Base-by-base conservation (phyloP, 2,329 filamentous ascomycete species). In the Xylariaceae sp. region DNA sequence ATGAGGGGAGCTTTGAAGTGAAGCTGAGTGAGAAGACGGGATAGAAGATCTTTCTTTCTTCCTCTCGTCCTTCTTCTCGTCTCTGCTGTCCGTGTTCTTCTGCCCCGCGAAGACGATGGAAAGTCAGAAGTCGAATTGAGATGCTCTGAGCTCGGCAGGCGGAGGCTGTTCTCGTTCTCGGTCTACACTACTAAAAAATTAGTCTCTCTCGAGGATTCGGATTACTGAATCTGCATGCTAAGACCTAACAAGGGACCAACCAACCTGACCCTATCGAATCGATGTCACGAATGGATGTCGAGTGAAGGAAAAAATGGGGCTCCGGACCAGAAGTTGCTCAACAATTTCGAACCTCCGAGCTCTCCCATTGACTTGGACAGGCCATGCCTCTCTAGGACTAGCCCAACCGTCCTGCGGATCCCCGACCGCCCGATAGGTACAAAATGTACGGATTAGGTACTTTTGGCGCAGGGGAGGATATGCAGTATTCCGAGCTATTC, bases 311-410 rank as follows among this genome's bases (percentile, higher is more conserved):
- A 58, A 58, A 65, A 62, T 62, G 62, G 60, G 55, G 58, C 61
- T 63, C 61, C 57, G 58, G 57, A 17, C 51, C 6, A 62, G 55
- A 64, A 62, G 59, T 64, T 57, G 62, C 62, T 62, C 62, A 64
- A 64, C 62, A 64, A 62, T 59, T 62, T 58, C 62, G 54, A 30
- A 52, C 49, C 57, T 56, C 62, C 59, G 53, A 55, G 7, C 34
- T 48, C 51, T 48, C 39, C 30, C 42, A 4, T 8, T 39, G 53
- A 35, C 37, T n/a, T 39, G 37, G 42, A 45, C 50, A 15, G 11
- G 18, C 44, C 37, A 37, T 56, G 50, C 53, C 53, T 45, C n/a
- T 52, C 62, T 59, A 51, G 59, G 51, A 35, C 17, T 63, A 62
- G 62, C 57, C 54, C 53, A 55, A 18, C 62, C 59, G 62, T 56